These are phyloP conservation scores for Neurospora sp. DNA, from an alignment of 2,329 filamentous ascomycete species.

Conservation along the genomic window DNA sequence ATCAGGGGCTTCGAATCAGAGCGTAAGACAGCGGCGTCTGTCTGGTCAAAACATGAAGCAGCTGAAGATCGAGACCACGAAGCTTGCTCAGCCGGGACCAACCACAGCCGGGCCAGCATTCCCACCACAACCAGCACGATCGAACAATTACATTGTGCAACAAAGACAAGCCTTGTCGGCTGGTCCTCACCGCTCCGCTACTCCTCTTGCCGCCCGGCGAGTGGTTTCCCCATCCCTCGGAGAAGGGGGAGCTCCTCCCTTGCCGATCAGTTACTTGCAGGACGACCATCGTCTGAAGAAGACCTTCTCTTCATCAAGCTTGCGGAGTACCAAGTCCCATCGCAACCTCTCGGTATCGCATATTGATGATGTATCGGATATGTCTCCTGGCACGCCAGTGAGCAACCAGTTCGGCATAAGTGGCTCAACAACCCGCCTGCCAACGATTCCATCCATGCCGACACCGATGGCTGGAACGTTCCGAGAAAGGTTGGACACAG, in stretches of 20 bases:
- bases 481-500: conserved; percentile 44
- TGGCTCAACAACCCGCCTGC: conserved; percentile 35
- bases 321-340: conserved; percentile 57
- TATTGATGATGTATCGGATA: conserved; percentile 51
- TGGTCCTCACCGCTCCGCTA: conserved; percentile 23
- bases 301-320: conserved; percentile 61
- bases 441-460: conserved; percentile 53
- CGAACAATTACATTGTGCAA: conserved; percentile 29
- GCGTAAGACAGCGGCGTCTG: conserved; percentile 66
- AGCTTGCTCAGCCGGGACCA: conserved; percentile 19
- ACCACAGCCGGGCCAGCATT: conserved; percentile 14
- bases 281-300: conserved; percentile 43
- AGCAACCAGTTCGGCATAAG: conserved; percentile 53
- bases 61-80: conserved; percentile 75
- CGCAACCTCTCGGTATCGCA: conserved; percentile 63
- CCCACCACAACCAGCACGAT: conserved; percentile 19
- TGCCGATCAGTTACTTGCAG: conserved; percentile 18
- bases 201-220: conserved; percentile 22
- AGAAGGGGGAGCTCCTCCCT: conserved; percentile 24
- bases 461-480: conserved; percentile 59
- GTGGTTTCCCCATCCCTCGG: conserved; percentile 26
- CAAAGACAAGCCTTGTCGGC: conserved; percentile 33
- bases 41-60: conserved; percentile 75
- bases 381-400: conserved; percentile 65
- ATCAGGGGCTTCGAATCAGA: conserved; percentile 23